Conservation (phyloP, 2,329 filamentous ascomycete species). For the Ascochyta lentis region DNA sequence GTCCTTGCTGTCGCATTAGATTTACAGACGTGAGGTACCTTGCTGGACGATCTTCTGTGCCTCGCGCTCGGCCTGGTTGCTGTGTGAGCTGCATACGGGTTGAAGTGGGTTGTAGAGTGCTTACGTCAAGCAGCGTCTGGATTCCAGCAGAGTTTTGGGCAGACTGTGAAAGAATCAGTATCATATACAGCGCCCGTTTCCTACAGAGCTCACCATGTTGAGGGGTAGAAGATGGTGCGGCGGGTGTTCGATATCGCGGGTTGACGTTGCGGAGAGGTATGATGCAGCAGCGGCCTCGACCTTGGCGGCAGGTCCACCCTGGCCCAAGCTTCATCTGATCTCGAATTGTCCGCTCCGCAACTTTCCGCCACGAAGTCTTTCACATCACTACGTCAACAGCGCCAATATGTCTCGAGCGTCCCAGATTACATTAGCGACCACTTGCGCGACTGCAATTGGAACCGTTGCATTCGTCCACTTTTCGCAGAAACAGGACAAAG, state of each 20-base stretch:
- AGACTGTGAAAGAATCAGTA: constrained; percentile 66
- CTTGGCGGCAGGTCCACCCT: constrained; percentile 30
- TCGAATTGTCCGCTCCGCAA: constrained; percentile 20
- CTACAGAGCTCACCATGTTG: constrained; percentile 35
- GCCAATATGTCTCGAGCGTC: constrained; percentile 83
- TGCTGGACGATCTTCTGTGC: constrained; percentile 99
- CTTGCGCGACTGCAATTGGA: constrained; percentile 74
- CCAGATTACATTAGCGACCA: constrained; percentile 81
- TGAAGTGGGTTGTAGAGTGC: constrained; percentile 48
- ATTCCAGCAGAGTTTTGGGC: constrained; percentile 99
- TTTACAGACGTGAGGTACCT: constrained; percentile 63
- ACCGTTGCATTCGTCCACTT: constrained; percentile 90
- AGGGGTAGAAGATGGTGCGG: constrained; percentile 11
- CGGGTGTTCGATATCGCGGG: constrained; percentile 28
- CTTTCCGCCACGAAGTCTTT: constrained; percentile 10
- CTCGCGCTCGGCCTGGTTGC: constrained; percentile 85
- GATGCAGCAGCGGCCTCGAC: constrained; percentile 29
- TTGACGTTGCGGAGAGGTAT: constrained; percentile 29
- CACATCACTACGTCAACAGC: not conserved
- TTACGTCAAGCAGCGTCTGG: constrained; percentile 97
- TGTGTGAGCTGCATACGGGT: constrained; percentile 47
- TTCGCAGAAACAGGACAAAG: constrained; percentile 82
- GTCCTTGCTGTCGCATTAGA: constrained; percentile 1
- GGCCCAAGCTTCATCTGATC: constrained; percentile 42
- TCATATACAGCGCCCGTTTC: not conserved